phyloP scores from a whole-genome alignment of 1,284 basidiomycete genomes.

The Chalciporus sp. region DNA sequence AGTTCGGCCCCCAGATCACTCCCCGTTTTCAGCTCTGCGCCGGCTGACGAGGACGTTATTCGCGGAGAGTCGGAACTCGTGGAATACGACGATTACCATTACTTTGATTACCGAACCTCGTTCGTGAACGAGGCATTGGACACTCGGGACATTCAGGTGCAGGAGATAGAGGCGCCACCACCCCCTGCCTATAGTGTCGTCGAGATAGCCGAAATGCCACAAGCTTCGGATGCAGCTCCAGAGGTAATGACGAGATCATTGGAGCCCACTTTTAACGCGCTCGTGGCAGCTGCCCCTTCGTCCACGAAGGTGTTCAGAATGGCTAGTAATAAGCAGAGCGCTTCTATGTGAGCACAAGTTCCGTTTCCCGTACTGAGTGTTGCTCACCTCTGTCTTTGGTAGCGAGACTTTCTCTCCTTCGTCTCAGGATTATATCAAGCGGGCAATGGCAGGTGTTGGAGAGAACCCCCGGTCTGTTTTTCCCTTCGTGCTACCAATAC shows the following conservation, averaged over 20 bases:
- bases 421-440: not conserved
- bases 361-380: too few species aligned
- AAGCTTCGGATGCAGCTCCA: not conserved
- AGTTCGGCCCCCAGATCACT: too few species aligned
- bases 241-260: not conserved
- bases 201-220: too few species aligned
- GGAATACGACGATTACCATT: not conserved
- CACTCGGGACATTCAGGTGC: not conserved
- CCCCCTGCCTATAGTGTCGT: not conserved
- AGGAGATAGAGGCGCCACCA: not conserved
- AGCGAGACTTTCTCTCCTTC: not conserved
- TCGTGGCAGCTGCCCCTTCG: too few species aligned
- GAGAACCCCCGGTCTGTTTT: slow-evolving; percentile 15
- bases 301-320: too few species aligned
- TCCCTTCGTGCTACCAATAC: not conserved
- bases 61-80: not conserved
- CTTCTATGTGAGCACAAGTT: not conserved
- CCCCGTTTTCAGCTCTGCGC: too few species aligned
- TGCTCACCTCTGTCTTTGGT: too few species aligned
- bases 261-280: not conserved
- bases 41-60: not conserved
- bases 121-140: not conserved
- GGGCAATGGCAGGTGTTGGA: not conserved
- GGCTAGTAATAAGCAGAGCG: not conserved
- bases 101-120: not conserved